Base-by-base conservation (phyloP, 257 asterid species). In the Lithospermum erythrorhizon region DNA sequence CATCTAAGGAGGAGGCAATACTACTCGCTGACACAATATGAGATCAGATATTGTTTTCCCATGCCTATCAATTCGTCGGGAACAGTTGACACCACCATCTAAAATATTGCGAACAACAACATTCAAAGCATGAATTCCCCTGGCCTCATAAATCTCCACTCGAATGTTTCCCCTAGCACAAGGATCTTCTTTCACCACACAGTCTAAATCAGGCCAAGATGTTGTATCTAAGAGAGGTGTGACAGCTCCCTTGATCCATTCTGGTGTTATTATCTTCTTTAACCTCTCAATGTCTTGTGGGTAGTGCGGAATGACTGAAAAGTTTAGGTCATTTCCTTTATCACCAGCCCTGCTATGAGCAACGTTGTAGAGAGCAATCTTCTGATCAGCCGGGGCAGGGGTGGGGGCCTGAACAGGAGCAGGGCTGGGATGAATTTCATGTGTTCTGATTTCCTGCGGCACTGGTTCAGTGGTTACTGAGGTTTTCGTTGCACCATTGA, bases 31-130 rank as follows among this genome's bases (percentile, higher is more conserved):
- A 66, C 81, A 81, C 68, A 93, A 69, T 56, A 93, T 68, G 49
- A 89, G 76, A 65, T 93, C 99, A 0, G 97, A 86, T 48, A 84
- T 58, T 35, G 87, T 81, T 80, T 93, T 93, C 17, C 98, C 99
- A 58, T 93, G 99, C 73, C 97, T 83, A 53, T 89, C 99, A 48
- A 93, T 89, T 63, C 96, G 82, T 61, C 96, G 78, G 16, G 99
- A 93, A 80, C 97, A 86, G 73, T 93, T 93, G 20, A 93, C 99
- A 41, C 97, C 99, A 13, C 97, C 97, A 70, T 93, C 97, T 64
- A 93, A 75, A 62, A 93, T 79, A 72, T 84, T 77, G 16, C 96
- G 84, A 23, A 93, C 95, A 22, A 89, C 89, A 21, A 93, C 76
- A 55, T 93, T 93, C 59, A 93, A 64, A 53, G 96, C 82, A 67